These are phyloP conservation scores for Streptanthus diversifolius DNA, from an alignment of 345 rosid genomes.

Conservation along the genomic window DNA sequence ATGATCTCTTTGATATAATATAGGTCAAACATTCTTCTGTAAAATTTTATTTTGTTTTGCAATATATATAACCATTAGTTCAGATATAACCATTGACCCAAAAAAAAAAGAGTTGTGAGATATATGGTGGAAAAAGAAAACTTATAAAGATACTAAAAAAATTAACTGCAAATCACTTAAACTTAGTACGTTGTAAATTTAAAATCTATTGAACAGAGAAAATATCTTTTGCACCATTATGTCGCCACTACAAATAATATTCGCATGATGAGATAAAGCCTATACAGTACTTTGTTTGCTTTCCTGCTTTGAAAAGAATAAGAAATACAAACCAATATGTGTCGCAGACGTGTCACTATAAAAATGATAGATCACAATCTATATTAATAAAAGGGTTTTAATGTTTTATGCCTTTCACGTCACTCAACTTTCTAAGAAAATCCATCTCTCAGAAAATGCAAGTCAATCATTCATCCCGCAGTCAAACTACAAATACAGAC, in stretches of 20 bases:
- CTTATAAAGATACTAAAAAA: too few relatives aligned
- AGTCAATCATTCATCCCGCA: too few relatives aligned
- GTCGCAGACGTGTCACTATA: not conserved
- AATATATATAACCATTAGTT: not conserved
- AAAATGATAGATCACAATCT: too few relatives aligned
- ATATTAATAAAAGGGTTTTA: too few relatives aligned
- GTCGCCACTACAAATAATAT: slow-evolving; percentile 9
- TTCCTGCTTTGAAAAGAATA: not conserved
- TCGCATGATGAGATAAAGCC: not conserved
- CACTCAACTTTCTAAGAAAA: too few relatives aligned
- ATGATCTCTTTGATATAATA: too few relatives aligned
- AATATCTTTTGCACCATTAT: not conserved
- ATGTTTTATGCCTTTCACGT: too few relatives aligned
- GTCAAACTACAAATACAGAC: too few relatives aligned
- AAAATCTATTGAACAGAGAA: not conserved
- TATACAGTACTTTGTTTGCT: not conserved
- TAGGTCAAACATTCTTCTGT: too few relatives aligned
- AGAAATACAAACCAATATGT: not conserved
- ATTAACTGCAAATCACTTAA: not conserved
- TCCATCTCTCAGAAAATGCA: too few relatives aligned
- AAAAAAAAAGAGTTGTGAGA: not conserved
- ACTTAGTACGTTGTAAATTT: not conserved
- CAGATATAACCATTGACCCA: not conserved
- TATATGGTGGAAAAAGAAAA: not conserved
- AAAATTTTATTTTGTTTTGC: too few relatives aligned